Percentiles rank a stretch among this genome's conserved stretches.
Evolutionary conservation across 2,329 filamentous ascomycete species (phyloP).

Genomic region (Xylaria sp.): DNA sequence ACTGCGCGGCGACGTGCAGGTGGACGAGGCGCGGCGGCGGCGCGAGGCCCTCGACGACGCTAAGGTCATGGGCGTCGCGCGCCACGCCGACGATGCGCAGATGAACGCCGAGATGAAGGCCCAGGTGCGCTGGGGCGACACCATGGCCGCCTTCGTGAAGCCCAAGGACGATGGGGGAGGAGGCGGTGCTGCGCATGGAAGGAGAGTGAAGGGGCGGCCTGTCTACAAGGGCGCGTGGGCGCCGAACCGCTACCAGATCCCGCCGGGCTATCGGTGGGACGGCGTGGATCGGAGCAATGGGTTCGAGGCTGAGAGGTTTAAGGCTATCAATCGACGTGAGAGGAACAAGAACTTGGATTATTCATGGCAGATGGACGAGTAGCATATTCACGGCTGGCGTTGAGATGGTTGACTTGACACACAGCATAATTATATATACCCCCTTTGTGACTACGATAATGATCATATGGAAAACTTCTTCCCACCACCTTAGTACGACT

Average conservation of each 20-base stretch:
- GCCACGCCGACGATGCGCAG: constrained; percentile 84
- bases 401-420: constrained; percentile 11
- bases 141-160: constrained; percentile 82
- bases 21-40: constrained; percentile 71
- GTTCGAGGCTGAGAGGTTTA: constrained; percentile 94
- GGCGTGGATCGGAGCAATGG: constrained; percentile 94
- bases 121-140: constrained; percentile 89
- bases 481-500: neutral
- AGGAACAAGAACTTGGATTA: constrained; percentile 86
- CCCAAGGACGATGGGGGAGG: constrained; percentile 54
- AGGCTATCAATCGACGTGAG: constrained; percentile 80
- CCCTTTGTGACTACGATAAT: constrained; percentile 14
- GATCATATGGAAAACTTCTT: neutral
- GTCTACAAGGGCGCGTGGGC: constrained; percentile 82
- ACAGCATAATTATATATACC: constrained; percentile 37
- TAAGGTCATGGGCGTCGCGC: constrained; percentile 81
- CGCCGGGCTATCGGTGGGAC: constrained; percentile 95
- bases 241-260: constrained; percentile 94
- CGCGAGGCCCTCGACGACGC: constrained; percentile 81
- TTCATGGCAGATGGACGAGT: constrained; percentile 97
- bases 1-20: constrained; percentile 87
- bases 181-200: constrained; percentile 28
- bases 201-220: constrained; percentile 62
- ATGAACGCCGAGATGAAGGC: constrained; percentile 87
- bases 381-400: constrained; percentile 42